These are phyloP conservation scores for Aurifilum marmelostoma DNA, from an alignment of 2,329 filamentous ascomycete genomes.

Conservation along the genomic window DNA sequence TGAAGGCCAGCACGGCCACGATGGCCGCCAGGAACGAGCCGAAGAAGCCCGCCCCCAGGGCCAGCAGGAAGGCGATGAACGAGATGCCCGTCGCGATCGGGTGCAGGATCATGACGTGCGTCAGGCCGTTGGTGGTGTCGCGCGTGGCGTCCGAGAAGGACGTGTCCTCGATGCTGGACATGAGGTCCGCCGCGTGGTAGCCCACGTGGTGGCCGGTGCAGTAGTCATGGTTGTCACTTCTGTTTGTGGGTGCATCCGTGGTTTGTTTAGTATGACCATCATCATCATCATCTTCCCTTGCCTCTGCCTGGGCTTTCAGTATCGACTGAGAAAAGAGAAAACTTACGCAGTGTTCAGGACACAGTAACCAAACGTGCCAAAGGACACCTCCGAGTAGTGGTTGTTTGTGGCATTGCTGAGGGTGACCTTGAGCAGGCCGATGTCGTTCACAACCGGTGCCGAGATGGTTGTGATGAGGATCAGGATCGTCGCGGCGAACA, in stretches of 20 bases:
- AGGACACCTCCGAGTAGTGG: slow-evolving; percentile 46
- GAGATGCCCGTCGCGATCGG: slow-evolving; percentile 60
- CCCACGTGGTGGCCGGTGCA: slow-evolving; percentile 56
- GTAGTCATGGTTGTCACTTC: slow-evolving; percentile 42
- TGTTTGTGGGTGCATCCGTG: no score
- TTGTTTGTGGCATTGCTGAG: slow-evolving; percentile 43
- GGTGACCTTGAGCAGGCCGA: slow-evolving; percentile 57
- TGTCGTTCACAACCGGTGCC: slow-evolving; percentile 59
- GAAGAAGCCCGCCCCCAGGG: slow-evolving; percentile 53
- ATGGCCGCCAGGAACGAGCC: slow-evolving; percentile 57
- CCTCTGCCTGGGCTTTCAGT: no score
- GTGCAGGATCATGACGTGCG: slow-evolving; percentile 64
- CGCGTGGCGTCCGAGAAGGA: slow-evolving; percentile 48
- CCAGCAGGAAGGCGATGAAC: slow-evolving; percentile 62
- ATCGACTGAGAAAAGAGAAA: not conserved
- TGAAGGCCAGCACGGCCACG: slow-evolving; percentile 52
- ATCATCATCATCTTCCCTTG: no score
- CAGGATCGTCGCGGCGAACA: slow-evolving; percentile 58
- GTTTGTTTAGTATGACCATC: no score
- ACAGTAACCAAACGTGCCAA: slow-evolving; percentile 67
- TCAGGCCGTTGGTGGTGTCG: slow-evolving; percentile 53
- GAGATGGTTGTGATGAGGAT: slow-evolving; percentile 63
- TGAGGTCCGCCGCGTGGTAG: slow-evolving; percentile 56
- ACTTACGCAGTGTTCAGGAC: slow-evolving; percentile 33
- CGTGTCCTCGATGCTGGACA: slow-evolving; percentile 43